A percentile compares a stretch with the other conserved stretches of the same genome.
These are phyloP conservation scores for Chlorencoelia australis DNA, from an alignment of 2,329 filamentous ascomycete genomes.

Conservation along the genomic window DNA sequence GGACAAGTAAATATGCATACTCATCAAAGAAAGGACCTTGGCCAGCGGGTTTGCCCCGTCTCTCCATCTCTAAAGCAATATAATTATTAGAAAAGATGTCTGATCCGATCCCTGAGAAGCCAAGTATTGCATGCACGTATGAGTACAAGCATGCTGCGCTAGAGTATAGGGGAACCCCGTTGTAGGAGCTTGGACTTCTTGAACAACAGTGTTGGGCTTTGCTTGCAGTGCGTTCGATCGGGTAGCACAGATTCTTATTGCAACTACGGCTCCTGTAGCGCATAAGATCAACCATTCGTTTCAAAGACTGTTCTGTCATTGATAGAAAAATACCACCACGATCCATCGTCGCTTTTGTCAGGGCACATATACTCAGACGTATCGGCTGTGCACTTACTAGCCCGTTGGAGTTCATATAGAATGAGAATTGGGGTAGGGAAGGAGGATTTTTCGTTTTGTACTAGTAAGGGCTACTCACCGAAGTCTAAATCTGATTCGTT, in stretches of 20 bases:
- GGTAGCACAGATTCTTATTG: slow-evolving; percentile 7
- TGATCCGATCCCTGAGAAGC: slow-evolving; percentile 6
- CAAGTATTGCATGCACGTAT: slow-evolving; percentile 4
- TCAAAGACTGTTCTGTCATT: background rate
- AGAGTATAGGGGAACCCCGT: slow-evolving; percentile 5
- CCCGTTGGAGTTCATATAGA: no score
- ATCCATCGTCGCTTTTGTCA: no score
- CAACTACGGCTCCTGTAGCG: slow-evolving; percentile 6
- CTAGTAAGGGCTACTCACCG: no score
- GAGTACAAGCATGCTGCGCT: slow-evolving; percentile 3
- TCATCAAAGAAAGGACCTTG: slow-evolving; percentile 4
- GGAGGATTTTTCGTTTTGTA: no score
- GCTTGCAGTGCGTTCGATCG: slow-evolving; percentile 8
- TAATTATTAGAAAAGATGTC: slow-evolving; percentile 6
- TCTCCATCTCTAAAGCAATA: slow-evolving; percentile 9
- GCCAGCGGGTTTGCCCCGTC: slow-evolving; percentile 3
- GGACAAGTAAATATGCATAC: slow-evolving; percentile 6
- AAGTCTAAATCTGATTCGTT: no score
- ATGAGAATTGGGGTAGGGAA: no score
- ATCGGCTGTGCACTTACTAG: no score
- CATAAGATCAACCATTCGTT: slow-evolving; percentile 2
- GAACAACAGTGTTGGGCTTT: slow-evolving; percentile 8
- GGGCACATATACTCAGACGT: no score
- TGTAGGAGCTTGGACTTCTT: slow-evolving; percentile 1
- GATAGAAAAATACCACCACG: no score